Base-by-base conservation (phyloP, 2,329 filamentous ascomycete genomes). In the Scorias spongiosa region DNA sequence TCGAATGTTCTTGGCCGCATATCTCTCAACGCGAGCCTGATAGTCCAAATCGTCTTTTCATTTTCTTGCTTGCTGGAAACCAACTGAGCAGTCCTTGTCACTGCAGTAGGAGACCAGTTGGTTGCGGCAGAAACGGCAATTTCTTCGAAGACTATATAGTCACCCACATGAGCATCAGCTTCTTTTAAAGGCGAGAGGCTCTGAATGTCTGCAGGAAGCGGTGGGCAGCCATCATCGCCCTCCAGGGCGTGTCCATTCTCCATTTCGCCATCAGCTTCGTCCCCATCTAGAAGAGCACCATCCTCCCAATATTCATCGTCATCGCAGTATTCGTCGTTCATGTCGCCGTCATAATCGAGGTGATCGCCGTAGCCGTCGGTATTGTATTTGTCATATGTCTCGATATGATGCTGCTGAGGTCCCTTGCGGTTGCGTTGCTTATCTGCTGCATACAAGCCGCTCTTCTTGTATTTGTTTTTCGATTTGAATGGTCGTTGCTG, bases 11-110 rank as follows among this genome's bases (percentile, higher is more conserved):
- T 70, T 5, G 70, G 62, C 10, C 71, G 63, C 40, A 80, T 67
- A 55, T 93, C 83, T 26, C 83, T 74, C 48, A 72, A 71, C 2
- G 86, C 84, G 2, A 93, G 70, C 10, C 71, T 66, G 12, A 93
- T 57, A 8, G 36, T 49, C 51, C 52, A 61, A 10, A 17, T 42
- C 11, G 14, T 40, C 0, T 57, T 64, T 3, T 64, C 69, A 41
- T 75, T 69, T 15, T 68, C 64, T 0, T 76, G 60, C 1, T 69
- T 66, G 20, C 20, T 26, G n/a, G 77, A 66, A 5, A 87, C 66
- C 26, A 81, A 59, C 8, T 57, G 61, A 0, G 78, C 87, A 0
- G 84, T 85, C 41, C 70, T 70, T 45, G 82, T 74, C 1, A 71
- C 65, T 10, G 84, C 60, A 46, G 75, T 68, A 0, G 84, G 84